Evolutionary conservation across 129 eudicot species (phyloP).

Genomic region (Pittosporum tobira): DNA sequence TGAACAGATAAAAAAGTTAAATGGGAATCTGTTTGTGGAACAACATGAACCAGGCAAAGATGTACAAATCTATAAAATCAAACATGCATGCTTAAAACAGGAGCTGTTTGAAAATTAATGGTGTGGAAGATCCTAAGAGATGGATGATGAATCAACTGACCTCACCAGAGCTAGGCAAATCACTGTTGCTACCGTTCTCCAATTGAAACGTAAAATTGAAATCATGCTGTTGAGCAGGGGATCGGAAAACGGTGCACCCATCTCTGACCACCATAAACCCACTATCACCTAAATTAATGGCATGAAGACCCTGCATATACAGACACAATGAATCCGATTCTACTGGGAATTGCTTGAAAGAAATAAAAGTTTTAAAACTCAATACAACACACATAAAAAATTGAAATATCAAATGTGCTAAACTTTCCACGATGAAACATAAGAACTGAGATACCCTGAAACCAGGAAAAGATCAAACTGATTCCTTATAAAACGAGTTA

Average conservation of each 20-base stretch:
- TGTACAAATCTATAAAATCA: neutral
- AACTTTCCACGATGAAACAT: neutral
- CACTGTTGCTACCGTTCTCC: conserved; percentile 72
- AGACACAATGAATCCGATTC: neutral
- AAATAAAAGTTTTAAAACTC: neutral
- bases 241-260: conserved; percentile 79
- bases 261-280: conserved; percentile 90
- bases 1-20: too few species aligned
- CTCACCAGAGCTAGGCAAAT: conserved; percentile 91
- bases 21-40: too few species aligned
- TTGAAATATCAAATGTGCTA: neutral
- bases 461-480: neutral
- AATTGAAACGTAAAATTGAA: conserved; percentile 87
- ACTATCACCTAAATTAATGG: conserved; percentile 87
- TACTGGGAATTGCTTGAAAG: conserved; percentile 1
- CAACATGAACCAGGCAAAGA: too few species aligned
- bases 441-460: neutral
- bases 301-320: conserved; percentile 65
- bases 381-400: neutral
- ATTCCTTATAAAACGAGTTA: neutral
- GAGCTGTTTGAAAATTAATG: neutral
- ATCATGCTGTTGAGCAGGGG: conserved; percentile 89
- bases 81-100: neutral
- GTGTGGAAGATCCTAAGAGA: neutral
- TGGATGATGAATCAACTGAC: conserved; percentile 19